A percentile compares a stretch with the other conserved stretches of the same genome.
phyloP scores from a whole-genome alignment of 2,329 filamentous ascomycete species.

The Rutstroemia sp. region DNA sequence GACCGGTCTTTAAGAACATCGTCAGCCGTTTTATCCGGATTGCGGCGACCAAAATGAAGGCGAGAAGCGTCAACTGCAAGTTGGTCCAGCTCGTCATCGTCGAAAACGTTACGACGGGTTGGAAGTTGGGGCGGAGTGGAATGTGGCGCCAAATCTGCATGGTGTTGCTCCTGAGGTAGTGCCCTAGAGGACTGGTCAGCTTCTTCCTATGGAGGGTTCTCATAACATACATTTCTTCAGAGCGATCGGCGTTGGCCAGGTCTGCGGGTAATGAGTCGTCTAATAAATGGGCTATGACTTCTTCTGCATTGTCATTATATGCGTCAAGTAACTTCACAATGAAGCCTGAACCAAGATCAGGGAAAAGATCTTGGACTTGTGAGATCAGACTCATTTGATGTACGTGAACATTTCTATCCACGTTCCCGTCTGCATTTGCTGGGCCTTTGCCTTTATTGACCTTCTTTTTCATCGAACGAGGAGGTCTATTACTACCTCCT shows the following conservation, averaged over 20 bases:
- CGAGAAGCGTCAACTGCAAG: slow-evolving; percentile 59
- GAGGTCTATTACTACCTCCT: slow-evolving; percentile 43
- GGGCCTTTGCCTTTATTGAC: slow-evolving; percentile 23
- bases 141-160: slow-evolving; percentile 45
- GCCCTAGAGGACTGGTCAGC: slow-evolving; percentile 14
- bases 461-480: slow-evolving; percentile 34
- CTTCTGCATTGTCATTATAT: slow-evolving; percentile 70
- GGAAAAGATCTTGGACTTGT: slow-evolving; percentile 90
- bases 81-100: slow-evolving; percentile 71
- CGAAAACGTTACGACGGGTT: slow-evolving; percentile 65
- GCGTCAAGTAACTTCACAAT: slow-evolving; percentile 71
- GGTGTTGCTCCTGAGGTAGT: slow-evolving; percentile 20
- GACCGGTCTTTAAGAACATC: slow-evolving; percentile 59
- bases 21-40: slow-evolving; percentile 59
- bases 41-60: slow-evolving; percentile 72
- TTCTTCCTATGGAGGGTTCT: not conserved
- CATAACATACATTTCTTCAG: slow-evolving; percentile 41
- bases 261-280: slow-evolving; percentile 67
- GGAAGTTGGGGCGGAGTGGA: slow-evolving; percentile 51
- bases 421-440: slow-evolving; percentile 47
- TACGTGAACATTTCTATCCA: slow-evolving; percentile 42
- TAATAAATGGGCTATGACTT: slow-evolving; percentile 73
- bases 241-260: slow-evolving; percentile 55
- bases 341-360: slow-evolving; percentile 77
- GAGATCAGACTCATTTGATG: slow-evolving; percentile 80